Evolutionary conservation across 768 basidiomycete genomes (phyloP).

Genomic region (Coprinopsis strossmayeri): DNA sequence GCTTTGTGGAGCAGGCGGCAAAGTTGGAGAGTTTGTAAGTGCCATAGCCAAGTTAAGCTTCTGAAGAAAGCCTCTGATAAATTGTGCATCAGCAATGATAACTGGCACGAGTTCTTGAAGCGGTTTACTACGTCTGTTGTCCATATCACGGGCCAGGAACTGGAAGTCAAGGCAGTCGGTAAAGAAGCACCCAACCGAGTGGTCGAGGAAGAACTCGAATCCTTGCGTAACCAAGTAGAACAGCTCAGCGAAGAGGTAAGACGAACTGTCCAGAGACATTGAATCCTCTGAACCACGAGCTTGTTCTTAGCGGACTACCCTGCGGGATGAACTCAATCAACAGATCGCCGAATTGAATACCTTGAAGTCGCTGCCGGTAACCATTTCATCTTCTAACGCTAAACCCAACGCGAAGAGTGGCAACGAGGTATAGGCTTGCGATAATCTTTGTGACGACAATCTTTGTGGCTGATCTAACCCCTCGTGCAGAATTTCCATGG

Average conservation of each 20-base stretch:
- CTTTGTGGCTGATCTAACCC: neutral
- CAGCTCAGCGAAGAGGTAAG: constrained; percentile 60
- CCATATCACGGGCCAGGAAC: constrained; percentile 57
- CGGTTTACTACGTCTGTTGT: constrained; percentile 55
- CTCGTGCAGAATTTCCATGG: constrained; percentile 54
- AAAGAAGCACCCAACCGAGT: constrained; percentile 30
- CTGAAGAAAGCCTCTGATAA: constrained; percentile 11
- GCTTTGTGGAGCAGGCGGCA: constrained; percentile 57
- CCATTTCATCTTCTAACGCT: constrained; percentile 27
- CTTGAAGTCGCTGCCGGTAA: constrained; percentile 44
- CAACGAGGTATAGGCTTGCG: constrained; percentile 37
- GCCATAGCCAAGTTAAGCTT: neutral
- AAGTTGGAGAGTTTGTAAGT: constrained; percentile 60
- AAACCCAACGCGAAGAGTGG: constrained; percentile 43
- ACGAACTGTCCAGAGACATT: no score
- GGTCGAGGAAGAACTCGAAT: constrained; percentile 56
- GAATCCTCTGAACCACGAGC: no score
- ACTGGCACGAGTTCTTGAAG: constrained; percentile 58
- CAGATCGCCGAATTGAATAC: constrained; percentile 66
- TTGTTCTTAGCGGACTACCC: constrained; percentile 41
- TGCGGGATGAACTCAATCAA: constrained; percentile 51
- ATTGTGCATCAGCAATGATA: constrained; percentile 45
- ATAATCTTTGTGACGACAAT: neutral
- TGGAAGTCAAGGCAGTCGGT: constrained; percentile 43
- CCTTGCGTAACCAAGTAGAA: constrained; percentile 52